A percentile compares a stretch with the other conserved stretches of the same genome.
phyloP scores from a whole-genome alignment of 306 rosid species.

The Trifolium fragiferum region DNA sequence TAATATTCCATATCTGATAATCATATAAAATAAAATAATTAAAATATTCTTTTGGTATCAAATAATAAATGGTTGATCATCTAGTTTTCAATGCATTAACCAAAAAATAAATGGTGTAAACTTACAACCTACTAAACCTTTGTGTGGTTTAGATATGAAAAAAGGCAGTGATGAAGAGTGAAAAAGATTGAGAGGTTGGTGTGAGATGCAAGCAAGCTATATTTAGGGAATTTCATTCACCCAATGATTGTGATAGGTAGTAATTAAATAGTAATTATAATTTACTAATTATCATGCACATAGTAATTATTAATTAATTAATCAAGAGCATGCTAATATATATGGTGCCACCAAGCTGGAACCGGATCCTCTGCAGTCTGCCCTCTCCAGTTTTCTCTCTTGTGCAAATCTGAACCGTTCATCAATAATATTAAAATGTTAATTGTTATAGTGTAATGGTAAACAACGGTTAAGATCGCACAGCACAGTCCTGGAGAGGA shows the following conservation, averaged over 20 bases:
- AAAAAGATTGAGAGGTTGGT: conserved; percentile 41
- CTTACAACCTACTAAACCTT: conserved; percentile 25
- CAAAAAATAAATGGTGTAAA: conserved; percentile 32
- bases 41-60: not conserved
- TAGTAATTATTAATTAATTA: conserved; percentile 5
- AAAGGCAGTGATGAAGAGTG: conserved; percentile 34
- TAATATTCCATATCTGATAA: not conserved
- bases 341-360: conserved; percentile 45
- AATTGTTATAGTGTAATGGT: no score
- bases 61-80: not conserved
- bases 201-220: conserved; percentile 22
- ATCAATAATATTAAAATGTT: no score
- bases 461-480: no score
- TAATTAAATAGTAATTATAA: conserved; percentile 31
- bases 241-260: conserved; percentile 26
- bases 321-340: conserved; percentile 28
- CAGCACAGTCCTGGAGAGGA: no score
- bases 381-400: no score
- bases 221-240: conserved; percentile 15
- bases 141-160: conserved; percentile 39
- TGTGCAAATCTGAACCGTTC: no score
- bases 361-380: no score
- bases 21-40: not conserved
- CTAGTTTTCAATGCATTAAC: not conserved
- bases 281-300: conserved; percentile 18